Percentiles rank a stretch among this genome's conserved stretches.
Evolutionary conservation across 148 eudicot genomes (phyloP).

Genomic region (Diospyros lotus): DNA sequence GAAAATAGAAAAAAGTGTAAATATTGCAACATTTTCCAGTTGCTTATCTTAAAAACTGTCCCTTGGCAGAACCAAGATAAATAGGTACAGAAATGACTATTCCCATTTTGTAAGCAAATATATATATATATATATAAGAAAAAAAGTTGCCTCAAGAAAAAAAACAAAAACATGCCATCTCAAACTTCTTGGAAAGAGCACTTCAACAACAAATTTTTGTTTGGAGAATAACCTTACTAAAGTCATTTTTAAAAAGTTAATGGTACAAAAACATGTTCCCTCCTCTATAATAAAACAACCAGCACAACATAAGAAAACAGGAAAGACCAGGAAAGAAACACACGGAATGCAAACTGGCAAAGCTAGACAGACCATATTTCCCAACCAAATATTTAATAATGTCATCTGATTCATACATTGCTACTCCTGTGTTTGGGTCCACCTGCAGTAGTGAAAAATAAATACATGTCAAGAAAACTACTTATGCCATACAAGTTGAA

Average conservation of each 20-base stretch:
- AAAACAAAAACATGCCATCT: too few relatives aligned
- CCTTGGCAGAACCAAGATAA: background rate
- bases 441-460: slow-evolving; percentile 47
- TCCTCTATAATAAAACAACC: slow-evolving; percentile 1
- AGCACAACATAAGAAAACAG: background rate
- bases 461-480: background rate
- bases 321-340: background rate
- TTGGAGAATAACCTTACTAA: too few relatives aligned
- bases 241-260: too few relatives aligned
- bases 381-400: slow-evolving; percentile 82
- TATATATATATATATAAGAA: background rate
- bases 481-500: background rate
- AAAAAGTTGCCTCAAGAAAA: background rate
- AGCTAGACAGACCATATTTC: slow-evolving; percentile 68
- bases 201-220: too few relatives aligned
- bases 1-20: background rate
- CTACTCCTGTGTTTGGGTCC: slow-evolving; percentile 89
- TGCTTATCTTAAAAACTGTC: background rate
- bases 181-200: too few relatives aligned
- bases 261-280: background rate
- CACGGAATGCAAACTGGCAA: slow-evolving; percentile 4
- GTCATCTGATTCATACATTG: slow-evolving; percentile 96
- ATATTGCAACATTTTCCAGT: background rate
- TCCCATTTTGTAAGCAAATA: background rate
- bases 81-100: background rate